Evolutionary conservation across 768 basidiomycete genomes (phyloP).

Genomic region (Mycena pura): DNA sequence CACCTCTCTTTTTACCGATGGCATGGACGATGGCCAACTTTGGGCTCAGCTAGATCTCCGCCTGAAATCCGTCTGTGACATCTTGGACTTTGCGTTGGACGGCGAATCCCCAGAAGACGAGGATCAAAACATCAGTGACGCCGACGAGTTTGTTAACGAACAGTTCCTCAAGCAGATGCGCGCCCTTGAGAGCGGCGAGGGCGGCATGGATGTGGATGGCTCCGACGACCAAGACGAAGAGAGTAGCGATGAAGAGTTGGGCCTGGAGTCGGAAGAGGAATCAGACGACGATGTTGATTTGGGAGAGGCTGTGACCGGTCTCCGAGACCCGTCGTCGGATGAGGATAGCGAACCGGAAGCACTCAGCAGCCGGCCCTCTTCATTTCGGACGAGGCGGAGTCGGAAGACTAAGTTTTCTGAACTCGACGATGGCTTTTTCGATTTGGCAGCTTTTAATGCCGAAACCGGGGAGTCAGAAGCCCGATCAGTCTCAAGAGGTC

Average conservation of each 20-base stretch:
- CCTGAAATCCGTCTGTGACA: constrained; percentile 69
- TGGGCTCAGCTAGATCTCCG: constrained; percentile 95
- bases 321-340: constrained; percentile 48
- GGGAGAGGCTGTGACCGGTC: constrained; percentile 33
- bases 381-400: constrained; percentile 9
- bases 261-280: constrained; percentile 36
- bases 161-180: constrained; percentile 30
- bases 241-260: constrained; percentile 38
- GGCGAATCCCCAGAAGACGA: constrained; percentile 38
- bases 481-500: constrained; percentile 63
- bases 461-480: constrained; percentile 84
- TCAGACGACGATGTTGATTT: constrained; percentile 34
- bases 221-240: constrained; percentile 37
- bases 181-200: constrained; percentile 37
- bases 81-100: constrained; percentile 70
- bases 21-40: constrained; percentile 84
- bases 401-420: constrained; percentile 35
- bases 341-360: constrained; percentile 43
- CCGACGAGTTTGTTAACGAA: constrained; percentile 37
- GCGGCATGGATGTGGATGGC: constrained; percentile 41
- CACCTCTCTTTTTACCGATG: constrained; percentile 73
- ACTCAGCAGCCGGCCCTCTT: constrained; percentile 29
- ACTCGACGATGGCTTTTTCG: constrained; percentile 92
- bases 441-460: constrained; percentile 85
- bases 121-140: constrained; percentile 39